Base-by-base conservation (phyloP, 257 asterid genomes). In the Ocimum tenuiflorum region DNA sequence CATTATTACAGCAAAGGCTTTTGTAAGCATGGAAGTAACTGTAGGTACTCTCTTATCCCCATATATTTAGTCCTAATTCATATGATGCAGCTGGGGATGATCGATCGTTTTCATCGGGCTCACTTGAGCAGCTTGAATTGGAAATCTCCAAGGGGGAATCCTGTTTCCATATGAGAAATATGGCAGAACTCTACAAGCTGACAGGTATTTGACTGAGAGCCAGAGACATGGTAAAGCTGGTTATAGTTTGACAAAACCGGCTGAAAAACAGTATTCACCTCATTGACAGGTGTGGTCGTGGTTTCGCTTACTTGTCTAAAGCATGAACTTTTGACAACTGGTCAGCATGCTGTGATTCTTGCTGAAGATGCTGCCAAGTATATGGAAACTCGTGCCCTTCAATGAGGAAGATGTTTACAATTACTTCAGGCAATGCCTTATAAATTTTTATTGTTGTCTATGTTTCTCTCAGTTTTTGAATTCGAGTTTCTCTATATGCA, bases 161-260 rank as follows among this genome's bases (percentile, higher is more conserved):
- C 97, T 0, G 81, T 91, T 67, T 86, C 97, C 6, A 88, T 91
- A 62, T 70, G 94, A 78, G 59, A 83, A 71, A 48, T 91, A 84
- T 31, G 91, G 94, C 27, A 88, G 59, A 71, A 72, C 69, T 62
- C 83, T 91, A 45, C 96, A 86, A 65, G 95, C 95, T 11, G 96
- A 88, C 74, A 95, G 95, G 64, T 88, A 91, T 72, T 77, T 86
- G 61, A 88, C 97, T 24, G 97, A 91, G 77, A 91, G 97, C 76
- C 97, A 88, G 74, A 73, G 97, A 42, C 95, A 91, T 27, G 96
- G 96, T 14, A 86, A 86, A 79, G 86, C 88, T 43, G 97, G 96
- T 39, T 88, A 70, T 69, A 88, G 88, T 78, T 81, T 91, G 85
- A 91, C 97, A 1, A 91, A 84, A 47, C 95, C 81, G 89, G 64